Evolutionary conservation across 495 filamentous ascomycete genomes (phyloP).

Genomic region (Penicillium simplicissimum): DNA sequence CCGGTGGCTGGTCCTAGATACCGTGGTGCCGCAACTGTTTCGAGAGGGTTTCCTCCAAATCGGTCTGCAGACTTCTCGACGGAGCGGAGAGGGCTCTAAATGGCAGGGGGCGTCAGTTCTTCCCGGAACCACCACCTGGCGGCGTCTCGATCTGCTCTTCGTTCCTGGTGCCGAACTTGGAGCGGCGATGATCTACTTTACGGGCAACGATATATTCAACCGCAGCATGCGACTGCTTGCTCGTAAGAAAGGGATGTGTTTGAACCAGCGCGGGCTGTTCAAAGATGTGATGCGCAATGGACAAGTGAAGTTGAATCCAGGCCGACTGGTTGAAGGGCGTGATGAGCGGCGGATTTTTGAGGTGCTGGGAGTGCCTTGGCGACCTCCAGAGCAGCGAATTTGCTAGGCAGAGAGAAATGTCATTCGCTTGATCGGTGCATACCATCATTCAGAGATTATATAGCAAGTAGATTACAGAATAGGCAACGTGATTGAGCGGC

Average conservation of each 20-base stretch:
- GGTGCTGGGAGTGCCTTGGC: constrained; percentile 83
- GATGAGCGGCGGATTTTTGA: constrained; percentile 86
- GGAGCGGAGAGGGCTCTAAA: constrained; percentile 57
- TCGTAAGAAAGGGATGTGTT: constrained; percentile 76
- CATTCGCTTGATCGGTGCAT: not conserved
- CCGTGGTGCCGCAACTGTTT: constrained; percentile 64
- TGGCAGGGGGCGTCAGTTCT: constrained; percentile 87
- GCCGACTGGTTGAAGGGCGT: constrained; percentile 70
- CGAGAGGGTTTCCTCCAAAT: constrained; percentile 60
- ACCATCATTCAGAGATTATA: too few relatives aligned
- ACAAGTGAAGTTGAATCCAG: constrained; percentile 66
- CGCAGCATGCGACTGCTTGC: constrained; percentile 81
- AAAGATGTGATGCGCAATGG: constrained; percentile 67
- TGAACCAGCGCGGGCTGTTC: constrained; percentile 86
- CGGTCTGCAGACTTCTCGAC: constrained; percentile 48
- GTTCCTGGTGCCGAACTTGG: constrained; percentile 82
- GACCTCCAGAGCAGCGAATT: constrained; percentile 76
- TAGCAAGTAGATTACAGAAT: too few relatives aligned
- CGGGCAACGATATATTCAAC: constrained; percentile 96
- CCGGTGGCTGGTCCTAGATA: constrained; percentile 60
- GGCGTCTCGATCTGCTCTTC: constrained; percentile 83
- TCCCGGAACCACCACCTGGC: constrained; percentile 60
- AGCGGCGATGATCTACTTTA: constrained; percentile 92
- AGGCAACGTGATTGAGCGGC: not conserved
- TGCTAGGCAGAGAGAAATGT: constrained; percentile 40